Evolutionary conservation across 805 yeast species (phyloP).

Genomic region (Starmerella kuoi): DNA sequence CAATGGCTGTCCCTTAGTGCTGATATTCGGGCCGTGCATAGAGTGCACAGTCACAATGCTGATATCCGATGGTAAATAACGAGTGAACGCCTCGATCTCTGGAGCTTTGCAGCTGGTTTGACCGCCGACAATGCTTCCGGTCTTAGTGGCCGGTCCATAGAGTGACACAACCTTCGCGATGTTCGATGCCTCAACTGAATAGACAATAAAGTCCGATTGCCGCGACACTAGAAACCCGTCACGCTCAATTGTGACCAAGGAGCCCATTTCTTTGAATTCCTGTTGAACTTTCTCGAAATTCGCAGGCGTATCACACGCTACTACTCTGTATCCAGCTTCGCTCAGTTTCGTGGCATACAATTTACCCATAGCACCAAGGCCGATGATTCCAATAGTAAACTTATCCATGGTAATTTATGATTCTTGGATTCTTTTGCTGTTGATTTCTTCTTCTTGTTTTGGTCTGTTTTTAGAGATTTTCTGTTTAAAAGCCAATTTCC

Average conservation of each 20-base stretch:
- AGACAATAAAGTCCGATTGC: constrained; percentile 66
- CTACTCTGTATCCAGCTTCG: constrained; percentile 63
- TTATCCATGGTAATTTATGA: background rate
- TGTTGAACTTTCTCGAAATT: constrained; percentile 36
- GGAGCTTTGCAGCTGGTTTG: constrained; percentile 93
- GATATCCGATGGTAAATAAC: constrained; percentile 59
- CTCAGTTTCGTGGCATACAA: constrained; percentile 70
- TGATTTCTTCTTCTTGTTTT: no score
- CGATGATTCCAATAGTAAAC: constrained; percentile 65
- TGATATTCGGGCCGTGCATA: constrained; percentile 85
- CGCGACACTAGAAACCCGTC: constrained; percentile 84
- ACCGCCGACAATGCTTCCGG: constrained; percentile 91
- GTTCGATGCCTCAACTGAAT: constrained; percentile 86
- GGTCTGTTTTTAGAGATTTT: no score
- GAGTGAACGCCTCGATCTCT: constrained; percentile 77
- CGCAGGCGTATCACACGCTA: constrained; percentile 71
- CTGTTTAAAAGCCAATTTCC: no score
- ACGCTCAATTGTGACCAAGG: constrained; percentile 39
- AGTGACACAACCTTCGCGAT: constrained; percentile 55
- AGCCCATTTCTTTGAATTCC: constrained; percentile 27
- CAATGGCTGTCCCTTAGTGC: constrained; percentile 82
- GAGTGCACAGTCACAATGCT: constrained; percentile 83
- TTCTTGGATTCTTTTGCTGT: background rate
- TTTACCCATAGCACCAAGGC: constrained; percentile 94
- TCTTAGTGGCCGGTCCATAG: constrained; percentile 77